Conservation (phyloP, 1,139 yeast species). For the Trichomonascaceae sp. region DNA sequence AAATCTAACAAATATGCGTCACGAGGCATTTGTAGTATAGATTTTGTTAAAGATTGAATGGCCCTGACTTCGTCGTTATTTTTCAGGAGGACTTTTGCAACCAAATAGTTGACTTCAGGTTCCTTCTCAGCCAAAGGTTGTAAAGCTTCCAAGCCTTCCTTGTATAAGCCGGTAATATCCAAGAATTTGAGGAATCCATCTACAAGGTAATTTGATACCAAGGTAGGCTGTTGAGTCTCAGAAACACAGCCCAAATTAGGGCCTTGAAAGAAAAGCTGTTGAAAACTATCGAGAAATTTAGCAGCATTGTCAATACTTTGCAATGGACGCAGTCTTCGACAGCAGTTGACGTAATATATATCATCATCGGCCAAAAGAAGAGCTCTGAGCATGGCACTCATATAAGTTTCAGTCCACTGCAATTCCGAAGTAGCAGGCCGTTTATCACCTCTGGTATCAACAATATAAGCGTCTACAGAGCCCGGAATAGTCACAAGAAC, state of each 20-base stretch:
- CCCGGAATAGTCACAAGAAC: conserved; percentile 69
- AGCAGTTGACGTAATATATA: conserved; percentile 55
- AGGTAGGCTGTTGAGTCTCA: conserved; percentile 62
- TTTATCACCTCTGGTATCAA: conserved; percentile 48
- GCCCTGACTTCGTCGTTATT: conserved; percentile 79
- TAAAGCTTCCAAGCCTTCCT: conserved; percentile 51
- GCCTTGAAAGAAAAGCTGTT: conserved; percentile 61
- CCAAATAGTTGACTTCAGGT: conserved; percentile 49
- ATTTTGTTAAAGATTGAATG: conserved; percentile 56
- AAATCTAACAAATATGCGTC: conserved; percentile 52
- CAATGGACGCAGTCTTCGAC: conserved; percentile 64
- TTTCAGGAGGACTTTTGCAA: conserved; percentile 55
- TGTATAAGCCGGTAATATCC: conserved; percentile 59
- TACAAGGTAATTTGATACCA: conserved; percentile 65
- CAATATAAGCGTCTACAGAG: conserved; percentile 69
- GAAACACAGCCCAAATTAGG: conserved; percentile 54
- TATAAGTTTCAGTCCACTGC: conserved; percentile 76
- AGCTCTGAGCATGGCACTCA: conserved; percentile 67
- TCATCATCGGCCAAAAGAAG: conserved; percentile 63
- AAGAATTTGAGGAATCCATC: conserved; percentile 65
- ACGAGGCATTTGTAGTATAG: conserved; percentile 51
- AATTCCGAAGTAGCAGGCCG: conserved; percentile 27
- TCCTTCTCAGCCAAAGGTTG: conserved; percentile 39
- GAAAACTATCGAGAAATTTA: conserved; percentile 54
- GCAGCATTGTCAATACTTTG: conserved; percentile 33